phyloP scores from a whole-genome alignment of 2,329 filamentous ascomycete genomes.

The Hypoxylon sp. region DNA sequence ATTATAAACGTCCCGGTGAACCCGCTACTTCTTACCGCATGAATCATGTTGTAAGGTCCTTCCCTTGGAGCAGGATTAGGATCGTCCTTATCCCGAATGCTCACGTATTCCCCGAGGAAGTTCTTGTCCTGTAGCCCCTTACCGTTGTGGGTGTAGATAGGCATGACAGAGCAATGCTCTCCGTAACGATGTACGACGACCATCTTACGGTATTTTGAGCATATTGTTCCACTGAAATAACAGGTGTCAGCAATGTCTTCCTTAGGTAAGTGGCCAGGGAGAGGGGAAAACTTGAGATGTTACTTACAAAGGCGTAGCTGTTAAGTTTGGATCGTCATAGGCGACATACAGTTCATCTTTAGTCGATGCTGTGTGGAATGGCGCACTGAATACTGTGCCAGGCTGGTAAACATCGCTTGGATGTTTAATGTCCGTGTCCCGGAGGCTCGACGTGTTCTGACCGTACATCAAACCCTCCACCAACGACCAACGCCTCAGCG shows the following conservation, averaged over 20 bases:
- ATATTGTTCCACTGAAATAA: conserved; percentile 35
- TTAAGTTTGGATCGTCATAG: conserved; percentile 35
- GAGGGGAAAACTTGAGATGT: no score
- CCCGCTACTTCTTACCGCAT: conserved; percentile 10
- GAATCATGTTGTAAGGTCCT: conserved; percentile 21
- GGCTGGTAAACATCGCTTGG: conserved; percentile 9
- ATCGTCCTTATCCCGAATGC: conserved; percentile 37
- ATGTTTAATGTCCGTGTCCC: conserved; percentile 26
- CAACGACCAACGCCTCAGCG: conserved; percentile 18
- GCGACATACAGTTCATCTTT: conserved; percentile 23
- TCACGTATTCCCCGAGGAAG: conserved; percentile 31
- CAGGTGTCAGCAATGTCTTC: no score
- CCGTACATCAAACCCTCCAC: conserved; percentile 27
- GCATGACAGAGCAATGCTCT: conserved; percentile 36
- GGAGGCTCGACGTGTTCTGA: conserved; percentile 10
- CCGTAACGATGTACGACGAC: conserved; percentile 36
- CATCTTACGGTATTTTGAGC: conserved; percentile 42
- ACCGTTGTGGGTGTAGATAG: conserved; percentile 41
- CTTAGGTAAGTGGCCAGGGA: no score
- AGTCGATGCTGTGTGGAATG: conserved; percentile 20
- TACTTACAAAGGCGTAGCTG: conserved; percentile 39
- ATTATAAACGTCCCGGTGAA: conserved; percentile 18
- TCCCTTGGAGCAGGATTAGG: conserved; percentile 9
- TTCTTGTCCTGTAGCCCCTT: conserved; percentile 32
- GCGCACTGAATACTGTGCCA: conserved; percentile 36